phyloP scores from a whole-genome alignment of 2,329 filamentous ascomycete genomes.

The Epicoccum sorghinum region DNA sequence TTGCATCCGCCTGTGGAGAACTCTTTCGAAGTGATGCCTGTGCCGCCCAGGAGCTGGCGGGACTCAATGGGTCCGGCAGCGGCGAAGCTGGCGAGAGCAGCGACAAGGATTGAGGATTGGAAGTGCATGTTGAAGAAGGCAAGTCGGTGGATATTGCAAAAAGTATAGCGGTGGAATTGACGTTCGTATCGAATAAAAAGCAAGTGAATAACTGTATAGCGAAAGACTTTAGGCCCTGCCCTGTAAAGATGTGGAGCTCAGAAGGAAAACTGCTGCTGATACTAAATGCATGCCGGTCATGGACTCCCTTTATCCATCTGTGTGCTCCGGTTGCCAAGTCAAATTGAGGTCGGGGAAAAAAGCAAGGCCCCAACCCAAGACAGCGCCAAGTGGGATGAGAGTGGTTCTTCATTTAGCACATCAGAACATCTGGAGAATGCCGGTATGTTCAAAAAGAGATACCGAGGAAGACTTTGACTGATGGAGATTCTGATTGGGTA shows the following conservation, averaged over 20 bases:
- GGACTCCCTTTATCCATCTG: background rate
- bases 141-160: background rate
- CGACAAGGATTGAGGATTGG: slow-evolving; percentile 28
- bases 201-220: slow-evolving; percentile 4
- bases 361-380: slow-evolving; percentile 2
- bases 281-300: background rate
- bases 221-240: slow-evolving; percentile 1
- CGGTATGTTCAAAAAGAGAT: background rate
- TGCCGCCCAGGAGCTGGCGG: slow-evolving; percentile 30
- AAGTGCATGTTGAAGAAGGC: slow-evolving; percentile 29
- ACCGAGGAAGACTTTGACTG: slow-evolving; percentile 1
- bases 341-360: background rate
- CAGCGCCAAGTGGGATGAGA: background rate
- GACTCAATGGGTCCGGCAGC: slow-evolving; percentile 30
- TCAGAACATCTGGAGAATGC: slow-evolving; percentile 4
- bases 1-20: slow-evolving; percentile 50
- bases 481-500: background rate
- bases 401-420: background rate
- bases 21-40: slow-evolving; percentile 43
- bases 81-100: slow-evolving; percentile 29
- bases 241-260: background rate
- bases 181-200: background rate
- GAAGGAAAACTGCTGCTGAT: slow-evolving; percentile 1
- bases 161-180: no score
- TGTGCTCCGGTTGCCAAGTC: background rate